These are phyloP conservation scores for Rubroboletus satanas DNA, from an alignment of 768 basidiomycete genomes.

Conservation along the genomic window DNA sequence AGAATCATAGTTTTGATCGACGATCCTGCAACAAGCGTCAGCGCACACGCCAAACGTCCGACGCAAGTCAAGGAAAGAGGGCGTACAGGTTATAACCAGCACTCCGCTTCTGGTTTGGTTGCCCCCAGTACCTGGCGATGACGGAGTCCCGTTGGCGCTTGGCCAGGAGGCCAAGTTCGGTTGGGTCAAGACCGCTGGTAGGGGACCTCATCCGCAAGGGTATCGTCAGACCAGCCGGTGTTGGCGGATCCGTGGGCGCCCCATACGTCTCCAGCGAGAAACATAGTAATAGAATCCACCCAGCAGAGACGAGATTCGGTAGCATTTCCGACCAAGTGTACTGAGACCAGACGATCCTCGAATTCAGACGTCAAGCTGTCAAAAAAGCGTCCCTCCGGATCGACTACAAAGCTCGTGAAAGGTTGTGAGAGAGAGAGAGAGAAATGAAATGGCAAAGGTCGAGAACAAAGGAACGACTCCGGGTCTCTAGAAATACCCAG, in stretches of 20 bases:
- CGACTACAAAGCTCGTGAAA: not conserved
- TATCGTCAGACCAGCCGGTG: conserved; percentile 15
- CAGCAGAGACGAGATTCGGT: conserved; percentile 6
- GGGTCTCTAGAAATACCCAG: conserved; percentile 4
- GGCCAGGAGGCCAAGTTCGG: conserved; percentile 32
- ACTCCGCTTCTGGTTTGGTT: conserved; percentile 36
- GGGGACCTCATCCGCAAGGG: conserved; percentile 21
- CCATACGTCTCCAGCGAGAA: conserved; percentile 3
- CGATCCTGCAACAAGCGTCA: conserved; percentile 40
- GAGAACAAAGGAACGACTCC: not conserved
- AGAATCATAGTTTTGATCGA: conserved; percentile 64
- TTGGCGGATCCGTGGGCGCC: conserved; percentile 13
- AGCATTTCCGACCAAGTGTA: conserved; percentile 11
- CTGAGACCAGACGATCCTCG: not conserved
- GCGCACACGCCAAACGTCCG: not conserved
- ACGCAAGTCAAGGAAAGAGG: not conserved
- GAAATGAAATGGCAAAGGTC: not conserved
- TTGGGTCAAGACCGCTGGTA: not conserved
- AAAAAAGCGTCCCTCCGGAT: not conserved
- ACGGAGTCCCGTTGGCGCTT: conserved; percentile 41
- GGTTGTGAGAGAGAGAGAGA: not conserved
- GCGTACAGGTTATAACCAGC: conserved; percentile 52
- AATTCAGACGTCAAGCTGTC: not conserved
- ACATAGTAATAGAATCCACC: conserved; percentile 12
- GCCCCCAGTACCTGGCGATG: conserved; percentile 45